Evolutionary conservation across 2,329 filamentous ascomycete species (phyloP).

Genomic region (Talaromyces amestolkiae): DNA sequence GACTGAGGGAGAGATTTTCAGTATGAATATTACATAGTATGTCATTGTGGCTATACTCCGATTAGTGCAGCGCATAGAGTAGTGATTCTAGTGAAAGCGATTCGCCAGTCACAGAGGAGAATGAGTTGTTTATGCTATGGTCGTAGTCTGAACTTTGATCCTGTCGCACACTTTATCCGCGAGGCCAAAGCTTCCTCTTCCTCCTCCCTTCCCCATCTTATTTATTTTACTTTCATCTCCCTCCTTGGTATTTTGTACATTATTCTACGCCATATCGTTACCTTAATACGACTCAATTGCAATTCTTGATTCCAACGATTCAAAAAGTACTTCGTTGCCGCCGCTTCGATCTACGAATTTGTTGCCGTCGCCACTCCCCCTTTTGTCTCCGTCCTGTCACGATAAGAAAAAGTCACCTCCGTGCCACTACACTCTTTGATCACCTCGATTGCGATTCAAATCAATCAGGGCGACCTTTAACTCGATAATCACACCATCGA

Average conservation of each 20-base stretch:
- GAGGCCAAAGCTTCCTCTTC: slow-evolving; percentile 1
- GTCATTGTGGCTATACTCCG: neutral
- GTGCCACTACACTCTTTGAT: neutral
- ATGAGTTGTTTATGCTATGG: neutral
- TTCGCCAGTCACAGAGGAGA: neutral
- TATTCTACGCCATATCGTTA: neutral
- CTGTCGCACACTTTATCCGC: slow-evolving; percentile 4
- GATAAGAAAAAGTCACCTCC: neutral
- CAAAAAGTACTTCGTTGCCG: neutral
- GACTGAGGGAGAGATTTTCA: neutral
- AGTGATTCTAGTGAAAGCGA: neutral
- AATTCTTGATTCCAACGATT: neutral
- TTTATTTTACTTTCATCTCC: neutral
- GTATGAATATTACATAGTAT: neutral
- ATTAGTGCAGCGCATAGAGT: too few species aligned
- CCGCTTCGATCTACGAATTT: neutral
- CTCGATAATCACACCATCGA: neutral
- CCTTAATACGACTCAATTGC: neutral
- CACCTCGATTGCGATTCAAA: neutral
- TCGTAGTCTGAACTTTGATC: neutral
- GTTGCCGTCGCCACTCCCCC: slow-evolving; percentile 2
- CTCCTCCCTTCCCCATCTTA: neutral
- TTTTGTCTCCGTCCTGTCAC: neutral
- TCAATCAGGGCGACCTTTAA: neutral
- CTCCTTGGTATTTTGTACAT: neutral